These are phyloP conservation scores for Platanthera zijinensis DNA, from an alignment of 106 monocot species.

Conservation along the genomic window DNA sequence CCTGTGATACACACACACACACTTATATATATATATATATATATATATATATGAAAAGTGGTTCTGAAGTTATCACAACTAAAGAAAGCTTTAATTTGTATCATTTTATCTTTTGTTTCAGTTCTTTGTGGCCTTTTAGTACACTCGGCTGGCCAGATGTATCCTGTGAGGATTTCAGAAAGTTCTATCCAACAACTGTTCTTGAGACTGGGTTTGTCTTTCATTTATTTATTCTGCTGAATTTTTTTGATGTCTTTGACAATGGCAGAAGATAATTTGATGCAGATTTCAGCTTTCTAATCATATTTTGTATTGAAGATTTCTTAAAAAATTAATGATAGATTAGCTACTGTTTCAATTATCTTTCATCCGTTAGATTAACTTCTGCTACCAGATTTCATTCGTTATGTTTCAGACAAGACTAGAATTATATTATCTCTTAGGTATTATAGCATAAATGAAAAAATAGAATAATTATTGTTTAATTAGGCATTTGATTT, in stretches of 20 bases:
- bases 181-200: conserved; percentile 90
- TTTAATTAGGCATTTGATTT: no score
- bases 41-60: not conserved
- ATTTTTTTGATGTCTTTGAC: not conserved
- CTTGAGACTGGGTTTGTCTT: conserved; percentile 89
- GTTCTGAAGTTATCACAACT: not conserved
- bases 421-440: no score
- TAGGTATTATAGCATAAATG: no score
- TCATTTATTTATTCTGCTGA: not conserved
- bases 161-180: conserved; percentile 69
- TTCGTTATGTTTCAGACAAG: no score
- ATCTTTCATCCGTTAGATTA: not conserved
- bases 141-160: conserved; percentile 98
- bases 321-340: not conserved
- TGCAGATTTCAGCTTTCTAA: not conserved
- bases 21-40: no score
- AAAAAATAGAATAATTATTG: no score
- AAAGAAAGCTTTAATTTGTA: conserved; percentile 5
- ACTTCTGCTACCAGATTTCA: no score
- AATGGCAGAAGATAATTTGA: not conserved
- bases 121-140: conserved; percentile 98
- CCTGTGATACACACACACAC: no score
- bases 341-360: not conserved
- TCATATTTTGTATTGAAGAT: not conserved
- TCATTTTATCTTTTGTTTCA: conserved; percentile 31